phyloP scores from a whole-genome alignment of 352 stramenopile genomes.

The Globisporangium barbulae region DNA sequence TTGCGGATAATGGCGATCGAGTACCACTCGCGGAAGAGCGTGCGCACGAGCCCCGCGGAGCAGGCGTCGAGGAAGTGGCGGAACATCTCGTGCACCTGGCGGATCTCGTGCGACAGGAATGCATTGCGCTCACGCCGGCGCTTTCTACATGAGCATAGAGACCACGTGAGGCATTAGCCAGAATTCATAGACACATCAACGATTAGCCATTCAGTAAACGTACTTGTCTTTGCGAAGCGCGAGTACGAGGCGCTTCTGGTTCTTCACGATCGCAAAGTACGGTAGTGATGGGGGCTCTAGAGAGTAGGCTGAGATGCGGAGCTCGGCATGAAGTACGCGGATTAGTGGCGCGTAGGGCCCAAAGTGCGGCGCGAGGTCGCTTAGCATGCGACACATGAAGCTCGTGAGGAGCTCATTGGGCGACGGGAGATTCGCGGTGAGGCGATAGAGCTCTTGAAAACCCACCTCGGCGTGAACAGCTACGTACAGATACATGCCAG shows the following conservation, averaged over 20 bases:
- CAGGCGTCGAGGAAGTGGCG: constrained; percentile 47
- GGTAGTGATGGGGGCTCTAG: constrained; percentile 19
- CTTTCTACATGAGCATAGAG: constrained; percentile 21
- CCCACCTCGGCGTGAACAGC: constrained; percentile 61
- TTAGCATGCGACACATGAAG: constrained; percentile 53
- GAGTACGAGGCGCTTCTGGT: constrained; percentile 52
- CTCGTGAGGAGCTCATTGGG: constrained; percentile 62
- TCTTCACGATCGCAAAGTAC: constrained; percentile 68
- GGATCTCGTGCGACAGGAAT: constrained; percentile 53
- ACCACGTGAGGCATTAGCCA: background rate
- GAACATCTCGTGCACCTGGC: constrained; percentile 53
- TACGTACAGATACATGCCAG: constrained; percentile 13
- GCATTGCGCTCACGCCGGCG: constrained; percentile 47
- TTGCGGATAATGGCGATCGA: constrained; percentile 53
- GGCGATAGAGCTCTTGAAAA: constrained; percentile 56
- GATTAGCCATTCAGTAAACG: constrained; percentile 1
- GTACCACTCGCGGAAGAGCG: constrained; percentile 71
- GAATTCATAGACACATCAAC: background rate
- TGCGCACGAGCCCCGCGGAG: constrained; percentile 36
- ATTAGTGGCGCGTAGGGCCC: constrained; percentile 46
- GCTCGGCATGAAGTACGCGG: constrained; percentile 37
- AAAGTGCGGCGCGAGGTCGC: constrained; percentile 57
- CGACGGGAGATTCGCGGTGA: constrained; percentile 46
- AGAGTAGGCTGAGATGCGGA: constrained; percentile 45
- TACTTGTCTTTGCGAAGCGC: constrained; percentile 48